phyloP scores from a whole-genome alignment of 495 filamentous ascomycete genomes.

The Hypoxylon fuscum region DNA sequence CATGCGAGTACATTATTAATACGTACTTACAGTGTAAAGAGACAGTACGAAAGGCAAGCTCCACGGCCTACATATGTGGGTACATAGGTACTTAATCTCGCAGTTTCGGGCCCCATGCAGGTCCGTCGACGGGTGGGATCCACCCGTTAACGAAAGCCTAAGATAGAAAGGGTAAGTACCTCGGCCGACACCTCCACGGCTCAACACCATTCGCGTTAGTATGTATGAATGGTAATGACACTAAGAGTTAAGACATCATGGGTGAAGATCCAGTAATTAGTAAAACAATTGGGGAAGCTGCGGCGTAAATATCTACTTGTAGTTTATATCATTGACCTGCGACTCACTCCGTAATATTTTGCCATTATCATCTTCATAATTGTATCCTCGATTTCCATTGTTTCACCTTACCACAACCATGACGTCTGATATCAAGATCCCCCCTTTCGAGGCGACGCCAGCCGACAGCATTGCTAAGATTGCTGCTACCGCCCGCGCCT shows the following conservation, averaged over 20 bases:
- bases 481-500: conserved; percentile 63
- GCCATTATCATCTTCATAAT: no score
- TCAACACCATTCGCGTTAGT: neutral
- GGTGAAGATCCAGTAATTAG: no score
- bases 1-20: no score
- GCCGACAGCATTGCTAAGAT: conserved; percentile 71
- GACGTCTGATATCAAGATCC: conserved; percentile 54
- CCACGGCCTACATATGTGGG: no score
- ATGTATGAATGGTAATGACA: no score
- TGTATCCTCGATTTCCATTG: no score
- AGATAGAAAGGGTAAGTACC: conserved; percentile 5
- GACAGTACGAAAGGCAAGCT: no score
- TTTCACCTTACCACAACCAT: conserved; percentile 33
- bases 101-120: neutral
- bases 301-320: no score
- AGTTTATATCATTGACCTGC: no score
- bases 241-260: neutral
- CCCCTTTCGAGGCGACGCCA: conserved; percentile 70
- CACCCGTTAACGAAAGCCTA: neutral
- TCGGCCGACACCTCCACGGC: conserved; percentile 1
- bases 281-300: no score
- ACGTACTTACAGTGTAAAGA: neutral
- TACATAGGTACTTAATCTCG: no score
- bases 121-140: neutral
- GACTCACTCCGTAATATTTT: no score